Conservation (phyloP, 2,329 filamentous ascomycete species). For the Pseudogymnoascus sp. region DNA sequence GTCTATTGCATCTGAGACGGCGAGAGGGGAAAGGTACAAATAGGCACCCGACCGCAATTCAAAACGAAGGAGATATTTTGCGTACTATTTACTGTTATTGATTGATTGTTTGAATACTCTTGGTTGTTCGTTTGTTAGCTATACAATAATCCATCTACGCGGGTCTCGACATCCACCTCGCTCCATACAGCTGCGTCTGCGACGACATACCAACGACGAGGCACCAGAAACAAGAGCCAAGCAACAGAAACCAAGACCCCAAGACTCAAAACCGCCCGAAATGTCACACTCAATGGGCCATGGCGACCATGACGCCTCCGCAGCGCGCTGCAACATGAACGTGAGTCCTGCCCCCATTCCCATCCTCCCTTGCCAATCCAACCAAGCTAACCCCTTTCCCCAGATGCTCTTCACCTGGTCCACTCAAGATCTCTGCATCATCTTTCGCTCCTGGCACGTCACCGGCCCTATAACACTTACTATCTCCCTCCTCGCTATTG, state of each 20-base stretch:
- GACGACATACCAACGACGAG: not conserved
- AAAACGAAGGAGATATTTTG: not conserved
- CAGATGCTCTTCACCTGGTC: conserved; percentile 99
- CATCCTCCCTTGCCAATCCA: not conserved
- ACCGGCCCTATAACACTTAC: conserved; percentile 64
- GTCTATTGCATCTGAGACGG: not conserved
- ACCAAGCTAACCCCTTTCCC: not conserved
- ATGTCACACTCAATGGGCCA: conserved; percentile 39
- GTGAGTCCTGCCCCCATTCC: conserved; percentile 39
- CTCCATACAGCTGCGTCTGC: not conserved
- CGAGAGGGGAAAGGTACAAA: not conserved
- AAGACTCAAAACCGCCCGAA: not conserved
- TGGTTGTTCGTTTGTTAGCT: not conserved
- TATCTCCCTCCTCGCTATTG: conserved; percentile 72
- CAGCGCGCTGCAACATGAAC: conserved; percentile 79
- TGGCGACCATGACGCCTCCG: conserved; percentile 49
- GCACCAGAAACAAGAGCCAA: not conserved
- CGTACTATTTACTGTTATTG: not conserved
- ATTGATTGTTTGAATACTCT: not conserved
- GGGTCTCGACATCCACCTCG: not conserved
- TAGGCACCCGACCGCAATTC: not conserved
- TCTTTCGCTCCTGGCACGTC: conserved; percentile 88
- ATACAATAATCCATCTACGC: not conserved
- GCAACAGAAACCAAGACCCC: not conserved
- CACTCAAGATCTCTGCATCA: conserved; percentile 86